Base-by-base conservation (phyloP, 2,329 filamentous ascomycete species). In the Truncatella angustata region DNA sequence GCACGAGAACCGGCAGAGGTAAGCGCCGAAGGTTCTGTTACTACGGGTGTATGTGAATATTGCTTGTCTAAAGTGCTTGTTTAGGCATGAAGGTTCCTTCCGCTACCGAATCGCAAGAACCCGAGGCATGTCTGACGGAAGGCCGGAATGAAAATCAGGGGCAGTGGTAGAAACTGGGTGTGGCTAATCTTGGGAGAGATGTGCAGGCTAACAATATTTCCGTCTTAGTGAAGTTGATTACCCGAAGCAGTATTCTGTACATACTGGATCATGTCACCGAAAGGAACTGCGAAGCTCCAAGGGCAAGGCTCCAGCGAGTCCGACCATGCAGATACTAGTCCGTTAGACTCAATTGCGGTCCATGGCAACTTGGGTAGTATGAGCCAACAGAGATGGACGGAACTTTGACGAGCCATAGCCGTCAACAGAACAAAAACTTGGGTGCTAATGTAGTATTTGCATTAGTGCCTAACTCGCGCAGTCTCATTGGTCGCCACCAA, bases 181-280 rank as follows among this genome's bases (percentile, higher is more conserved):
- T n/a, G n/a, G n/a, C 43, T 46, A 46, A 46, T 18, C 34, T 34
- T 32, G 43, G 43, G 16, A 28, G 28, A n/a, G 16, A 34, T n/a
- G n/a, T 46, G 43, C 43, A 46, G 23, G 43, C 43, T 28, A 28
- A 46, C 43, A 32, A 35, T 46, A 24, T 30, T 46, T 24, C 21
- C 43, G 26, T 46, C 30, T 46, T 23, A 46, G 16, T 46, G 43
- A 46, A 46, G 43, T 28, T 46, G 34, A 28, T 28, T 46, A 46
- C 43, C 40, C 40, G 40, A 44, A 44, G 40, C 28, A 23, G 21
- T 44, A 44, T 44, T 28, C 18, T 16, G 16, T 16, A 16, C 14
- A n/a, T 34, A 16, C 14, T n/a, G n/a, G 26, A 34, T 28, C 26
- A 46, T 46, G 30, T 35, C 26, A 26, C n/a, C n/a, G n/a, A 20